Conservation (phyloP, 108 stramenopile species). For the Cyclostephanos tholiformis region DNA sequence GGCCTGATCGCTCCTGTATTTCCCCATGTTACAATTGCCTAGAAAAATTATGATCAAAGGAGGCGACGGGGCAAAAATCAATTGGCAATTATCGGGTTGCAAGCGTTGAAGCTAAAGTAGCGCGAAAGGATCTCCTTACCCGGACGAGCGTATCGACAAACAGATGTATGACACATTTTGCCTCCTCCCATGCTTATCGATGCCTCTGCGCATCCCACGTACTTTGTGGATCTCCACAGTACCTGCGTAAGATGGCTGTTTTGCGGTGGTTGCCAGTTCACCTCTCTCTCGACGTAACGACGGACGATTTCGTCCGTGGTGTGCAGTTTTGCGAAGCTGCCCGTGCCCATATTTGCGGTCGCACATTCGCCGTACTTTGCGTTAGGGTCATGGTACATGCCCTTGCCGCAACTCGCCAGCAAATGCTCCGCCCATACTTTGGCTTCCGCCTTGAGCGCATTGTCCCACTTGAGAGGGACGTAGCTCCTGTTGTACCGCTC, state of each 20-base stretch:
- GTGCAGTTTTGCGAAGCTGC: constrained; percentile 22
- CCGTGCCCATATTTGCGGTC: constrained; percentile 35
- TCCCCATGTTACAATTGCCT: constrained; percentile 13
- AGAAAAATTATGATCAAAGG: background rate
- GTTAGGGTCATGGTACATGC: constrained; percentile 47
- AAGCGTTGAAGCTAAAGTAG: background rate
- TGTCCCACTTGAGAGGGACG: constrained; percentile 29
- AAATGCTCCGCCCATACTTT: constrained; percentile 32
- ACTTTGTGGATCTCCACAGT: constrained; percentile 37
- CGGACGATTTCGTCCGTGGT: constrained; percentile 26
- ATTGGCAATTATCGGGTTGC: background rate
- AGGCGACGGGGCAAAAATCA: background rate
- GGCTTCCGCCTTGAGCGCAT: constrained; percentile 29
- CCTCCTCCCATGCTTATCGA: constrained; percentile 25
- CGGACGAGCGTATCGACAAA: constrained; percentile 44
- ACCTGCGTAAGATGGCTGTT: constrained; percentile 51
- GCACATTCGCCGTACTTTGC: constrained; percentile 42
- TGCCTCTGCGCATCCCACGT: constrained; percentile 53
- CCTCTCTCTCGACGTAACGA: constrained; percentile 46
- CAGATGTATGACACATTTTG: constrained; percentile 41
- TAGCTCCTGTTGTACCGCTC: constrained; percentile 9
- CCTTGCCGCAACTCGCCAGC: constrained; percentile 31
- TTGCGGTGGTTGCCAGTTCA: constrained; percentile 18
- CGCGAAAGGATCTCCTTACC: constrained; percentile 9
- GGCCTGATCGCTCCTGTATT: background rate